These are phyloP conservation scores for Irpex sp. DNA, from an alignment of 1,284 basidiomycete genomes.

Conservation along the genomic window DNA sequence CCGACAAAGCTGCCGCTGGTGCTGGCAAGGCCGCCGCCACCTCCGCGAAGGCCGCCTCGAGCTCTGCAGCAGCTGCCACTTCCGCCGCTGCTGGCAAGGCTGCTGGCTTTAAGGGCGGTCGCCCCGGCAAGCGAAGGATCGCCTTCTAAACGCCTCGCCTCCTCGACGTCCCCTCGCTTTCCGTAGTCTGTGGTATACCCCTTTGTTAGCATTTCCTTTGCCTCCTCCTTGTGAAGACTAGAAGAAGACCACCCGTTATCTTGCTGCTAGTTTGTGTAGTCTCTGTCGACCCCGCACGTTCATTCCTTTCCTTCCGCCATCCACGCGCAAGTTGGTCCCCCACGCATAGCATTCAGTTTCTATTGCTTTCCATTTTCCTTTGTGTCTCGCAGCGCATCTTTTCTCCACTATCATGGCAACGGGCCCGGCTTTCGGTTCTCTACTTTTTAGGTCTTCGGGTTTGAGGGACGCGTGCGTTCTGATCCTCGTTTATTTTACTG, in stretches of 20 bases:
- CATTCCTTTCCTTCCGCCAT: background rate
- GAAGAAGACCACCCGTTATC: background rate
- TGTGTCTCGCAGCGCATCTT: background rate
- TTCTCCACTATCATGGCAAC: background rate
- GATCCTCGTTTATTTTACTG: background rate
- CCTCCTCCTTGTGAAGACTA: background rate
- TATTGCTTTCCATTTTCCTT: background rate
- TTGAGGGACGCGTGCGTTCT: background rate
- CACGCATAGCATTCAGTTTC: background rate
- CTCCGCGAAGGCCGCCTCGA: conserved; percentile 10
- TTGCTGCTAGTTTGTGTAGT: conserved; percentile 1
- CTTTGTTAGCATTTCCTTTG: background rate
- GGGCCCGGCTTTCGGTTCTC: background rate
- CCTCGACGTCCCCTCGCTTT: background rate
- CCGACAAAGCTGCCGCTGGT: conserved; percentile 7
- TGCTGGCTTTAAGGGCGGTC: conserved; percentile 3
- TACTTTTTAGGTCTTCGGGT: background rate
- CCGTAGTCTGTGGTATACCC: background rate
- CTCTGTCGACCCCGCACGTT: conserved; percentile 1
- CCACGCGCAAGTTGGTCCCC: background rate
- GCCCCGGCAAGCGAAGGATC: background rate
- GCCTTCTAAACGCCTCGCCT: background rate
- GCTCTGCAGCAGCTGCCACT: conserved; percentile 3
- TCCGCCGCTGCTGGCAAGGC: conserved; percentile 10
- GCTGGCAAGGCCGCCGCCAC: conserved; percentile 2